These are phyloP conservation scores for Diaporthe velutina DNA, from an alignment of 2,329 filamentous ascomycete genomes.

Conservation along the genomic window DNA sequence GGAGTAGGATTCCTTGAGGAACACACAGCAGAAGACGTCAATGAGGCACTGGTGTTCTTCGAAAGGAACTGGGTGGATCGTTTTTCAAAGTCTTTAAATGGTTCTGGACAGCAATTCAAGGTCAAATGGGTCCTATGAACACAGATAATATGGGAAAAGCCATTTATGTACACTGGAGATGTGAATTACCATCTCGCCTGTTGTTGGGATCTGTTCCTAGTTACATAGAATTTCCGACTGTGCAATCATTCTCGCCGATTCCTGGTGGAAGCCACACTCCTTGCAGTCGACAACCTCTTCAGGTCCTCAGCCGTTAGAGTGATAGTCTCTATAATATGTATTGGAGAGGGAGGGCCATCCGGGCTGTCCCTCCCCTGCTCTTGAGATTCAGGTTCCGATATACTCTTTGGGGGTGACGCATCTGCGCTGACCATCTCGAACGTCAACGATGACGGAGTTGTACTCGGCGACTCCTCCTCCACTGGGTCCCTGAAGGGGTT, in stretches of 20 bases:
- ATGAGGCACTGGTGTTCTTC: neutral
- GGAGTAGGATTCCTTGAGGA: neutral
- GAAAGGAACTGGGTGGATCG: neutral
- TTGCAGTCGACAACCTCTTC: neutral
- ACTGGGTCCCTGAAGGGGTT: conserved; percentile 11
- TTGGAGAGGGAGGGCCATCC: neutral
- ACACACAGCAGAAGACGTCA: neutral
- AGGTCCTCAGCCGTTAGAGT: neutral
- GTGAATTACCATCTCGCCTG: neutral
- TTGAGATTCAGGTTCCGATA: neutral
- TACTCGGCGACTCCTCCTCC: neutral
- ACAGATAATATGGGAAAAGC: neutral
- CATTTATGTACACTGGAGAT: neutral
- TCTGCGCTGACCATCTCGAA: conserved; percentile 2
- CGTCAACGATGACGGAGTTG: neutral
- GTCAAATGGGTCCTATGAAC: neutral
- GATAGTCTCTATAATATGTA: neutral
- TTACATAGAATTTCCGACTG: neutral
- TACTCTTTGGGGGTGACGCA: neutral
- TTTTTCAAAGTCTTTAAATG: neutral
- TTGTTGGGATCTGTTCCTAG: neutral
- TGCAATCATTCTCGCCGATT: neutral
- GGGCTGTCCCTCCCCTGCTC: neutral
- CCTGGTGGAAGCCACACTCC: neutral
- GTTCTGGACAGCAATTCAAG: neutral